Base-by-base conservation (phyloP, 148 eudicot species). In the Diospyros lotus region DNA sequence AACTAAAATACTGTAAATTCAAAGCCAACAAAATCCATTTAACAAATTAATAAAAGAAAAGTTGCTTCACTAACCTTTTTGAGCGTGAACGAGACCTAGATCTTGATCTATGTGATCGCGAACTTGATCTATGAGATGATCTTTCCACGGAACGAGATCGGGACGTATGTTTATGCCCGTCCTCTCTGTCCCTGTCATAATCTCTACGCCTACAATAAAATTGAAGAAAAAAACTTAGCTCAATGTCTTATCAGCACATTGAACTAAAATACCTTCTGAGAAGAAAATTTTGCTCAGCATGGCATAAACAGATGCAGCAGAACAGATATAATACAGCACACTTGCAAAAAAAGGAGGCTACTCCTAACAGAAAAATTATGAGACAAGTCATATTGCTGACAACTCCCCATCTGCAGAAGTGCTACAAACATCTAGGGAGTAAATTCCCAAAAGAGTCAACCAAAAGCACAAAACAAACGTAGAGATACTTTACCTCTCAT, bases 81-180 rank as follows among this genome's bases (percentile, higher is more conserved):
- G 98, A 92, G 58, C 88, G 93, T 12, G 94, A 89, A 42, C 90
- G 96, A 58, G 96, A 88, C 15, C 94, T 86, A 7, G 97, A 93
- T 69, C 89, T 77, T 61, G 98, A 91, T 80, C 91, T 89, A 79
- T 81, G 90, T 28, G 28, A 88, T 18, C 94, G 87, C 7, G 97
- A 93, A 66, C 89, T 77, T 61, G 98, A 91, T 80, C 91, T 89
- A 79, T 81, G 90, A 80, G 87, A 93, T 53, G 99, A 89, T 86
- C 82, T 89, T 64, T 85, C 87, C 71, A 80, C 86, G 3, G 97
- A 87, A 68, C 68, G 94, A 82, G 99, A 96, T 48, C 83, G 82
- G 55, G 98, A 90, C 56, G 88, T 83, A 17, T 81, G 90, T 17
- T 86, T 80, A 68, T 73, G 87, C 73, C 90, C 87, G 54, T 83